phyloP scores from a whole-genome alignment of 345 rosid species.

The Eutrema yunnanense region DNA sequence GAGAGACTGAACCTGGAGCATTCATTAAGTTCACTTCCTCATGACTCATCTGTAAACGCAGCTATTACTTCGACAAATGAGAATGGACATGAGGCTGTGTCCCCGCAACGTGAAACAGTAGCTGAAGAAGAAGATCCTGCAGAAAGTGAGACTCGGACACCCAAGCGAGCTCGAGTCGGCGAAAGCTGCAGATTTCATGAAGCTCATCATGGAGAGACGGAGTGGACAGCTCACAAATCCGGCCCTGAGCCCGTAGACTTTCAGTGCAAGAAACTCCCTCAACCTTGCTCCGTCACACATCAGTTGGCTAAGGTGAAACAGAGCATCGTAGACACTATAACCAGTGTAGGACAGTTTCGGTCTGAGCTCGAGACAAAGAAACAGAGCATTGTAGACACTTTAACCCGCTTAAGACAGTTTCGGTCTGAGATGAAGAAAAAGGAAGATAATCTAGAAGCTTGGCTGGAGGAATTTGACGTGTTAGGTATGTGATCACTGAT shows the following conservation, averaged over 20 bases:
- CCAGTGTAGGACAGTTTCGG: background rate
- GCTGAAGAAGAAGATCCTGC: background rate
- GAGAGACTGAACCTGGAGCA: background rate
- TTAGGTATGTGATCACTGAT: background rate
- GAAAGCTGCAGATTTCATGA: background rate
- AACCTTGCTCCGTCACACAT: background rate
- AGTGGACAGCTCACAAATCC: background rate
- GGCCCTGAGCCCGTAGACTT: background rate
- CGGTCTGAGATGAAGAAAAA: background rate
- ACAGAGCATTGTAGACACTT: background rate
- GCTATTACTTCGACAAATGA: background rate
- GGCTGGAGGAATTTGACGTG: background rate
- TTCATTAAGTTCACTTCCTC: background rate
- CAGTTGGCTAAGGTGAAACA: slow-evolving; percentile 5
- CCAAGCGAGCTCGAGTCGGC: background rate
- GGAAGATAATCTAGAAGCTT: background rate
- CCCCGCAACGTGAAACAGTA: background rate
- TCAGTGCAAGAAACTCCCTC: background rate
- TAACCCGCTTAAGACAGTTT: background rate
- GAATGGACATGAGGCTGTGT: background rate
- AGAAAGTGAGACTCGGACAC: background rate
- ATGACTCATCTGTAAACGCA: background rate
- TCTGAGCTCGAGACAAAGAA: background rate
- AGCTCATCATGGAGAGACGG: background rate
- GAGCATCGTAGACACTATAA: background rate